These are phyloP conservation scores for Sporothrix pallida DNA, from an alignment of 2,329 filamentous ascomycete genomes.

Conservation along the genomic window DNA sequence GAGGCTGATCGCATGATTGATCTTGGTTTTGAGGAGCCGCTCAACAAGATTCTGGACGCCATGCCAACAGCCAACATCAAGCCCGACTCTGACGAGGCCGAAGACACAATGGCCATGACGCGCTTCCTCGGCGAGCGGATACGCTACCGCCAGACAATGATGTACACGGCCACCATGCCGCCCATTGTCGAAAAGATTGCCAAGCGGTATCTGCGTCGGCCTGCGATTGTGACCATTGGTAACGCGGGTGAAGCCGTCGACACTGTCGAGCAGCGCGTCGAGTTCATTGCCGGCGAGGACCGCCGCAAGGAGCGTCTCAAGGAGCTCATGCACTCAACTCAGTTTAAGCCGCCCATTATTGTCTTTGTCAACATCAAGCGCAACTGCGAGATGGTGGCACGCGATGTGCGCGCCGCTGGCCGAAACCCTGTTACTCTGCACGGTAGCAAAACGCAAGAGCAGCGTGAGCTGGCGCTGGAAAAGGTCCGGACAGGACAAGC, in stretches of 20 bases:
- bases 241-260: slow-evolving; percentile 95
- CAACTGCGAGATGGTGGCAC: slow-evolving; percentile 93
- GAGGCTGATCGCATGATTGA: slow-evolving; percentile 99
- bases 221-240: slow-evolving; percentile 92
- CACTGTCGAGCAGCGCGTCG: slow-evolving; percentile 95
- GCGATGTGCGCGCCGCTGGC: slow-evolving; percentile 93
- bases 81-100: slow-evolving; percentile 89
- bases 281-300: slow-evolving; percentile 89
- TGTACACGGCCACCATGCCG: slow-evolving; percentile 99
- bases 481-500: slow-evolving; percentile 81
- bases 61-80: slow-evolving; percentile 93
- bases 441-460: slow-evolving; percentile 95
- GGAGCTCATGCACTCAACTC: slow-evolving; percentile 80
- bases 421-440: slow-evolving; percentile 90
- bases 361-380: slow-evolving; percentile 99
- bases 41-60: slow-evolving; percentile 96
- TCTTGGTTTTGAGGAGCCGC: slow-evolving; percentile 93
- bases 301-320: slow-evolving; percentile 95
- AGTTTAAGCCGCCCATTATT: slow-evolving; percentile 89
- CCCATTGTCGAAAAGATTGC: slow-evolving; percentile 90
- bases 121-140: slow-evolving; percentile 75
- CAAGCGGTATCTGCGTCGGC: slow-evolving; percentile 92
- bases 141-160: slow-evolving; percentile 96
- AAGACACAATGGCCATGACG: slow-evolving; percentile 85
- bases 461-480: slow-evolving; percentile 89